Conservation (phyloP, 164 flowering plant species). For the Liquidambar formosana region DNA sequence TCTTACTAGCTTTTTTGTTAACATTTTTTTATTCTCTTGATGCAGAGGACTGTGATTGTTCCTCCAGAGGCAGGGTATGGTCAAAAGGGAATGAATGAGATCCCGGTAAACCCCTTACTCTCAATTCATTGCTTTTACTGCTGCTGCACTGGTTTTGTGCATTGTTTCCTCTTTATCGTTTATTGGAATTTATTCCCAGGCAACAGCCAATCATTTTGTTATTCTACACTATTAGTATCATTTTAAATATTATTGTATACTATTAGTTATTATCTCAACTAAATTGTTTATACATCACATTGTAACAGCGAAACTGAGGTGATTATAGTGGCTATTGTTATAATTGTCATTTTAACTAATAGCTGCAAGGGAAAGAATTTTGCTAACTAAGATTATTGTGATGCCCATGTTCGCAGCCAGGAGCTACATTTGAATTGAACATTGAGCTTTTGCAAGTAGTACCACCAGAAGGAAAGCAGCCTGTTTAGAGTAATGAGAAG, state of each 20-base stretch:
- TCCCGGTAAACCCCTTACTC: conserved; percentile 55
- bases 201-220: too few relatives aligned
- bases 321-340: too few relatives aligned
- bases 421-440: conserved; percentile 78
- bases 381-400: not conserved
- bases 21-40: conserved; percentile 8
- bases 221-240: too few relatives aligned
- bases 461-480: conserved; percentile 44
- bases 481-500: not conserved
- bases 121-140: not conserved
- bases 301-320: too few relatives aligned
- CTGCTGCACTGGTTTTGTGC: not conserved
- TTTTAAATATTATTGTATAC: too few relatives aligned
- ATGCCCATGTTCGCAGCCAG: conserved; percentile 75
- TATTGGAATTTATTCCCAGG: too few relatives aligned
- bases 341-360: too few relatives aligned
- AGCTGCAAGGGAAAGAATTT: too few relatives aligned
- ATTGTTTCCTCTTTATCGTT: not conserved
- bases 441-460: conserved; percentile 78
- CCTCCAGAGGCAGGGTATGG: conserved; percentile 95
- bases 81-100: conserved; percentile 85
- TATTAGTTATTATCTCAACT: too few relatives aligned
- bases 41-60: conserved; percentile 88
- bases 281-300: too few relatives aligned
- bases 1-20: not conserved